phyloP scores from a whole-genome alignment of 306 rosid genomes.

The Myrica gale region DNA sequence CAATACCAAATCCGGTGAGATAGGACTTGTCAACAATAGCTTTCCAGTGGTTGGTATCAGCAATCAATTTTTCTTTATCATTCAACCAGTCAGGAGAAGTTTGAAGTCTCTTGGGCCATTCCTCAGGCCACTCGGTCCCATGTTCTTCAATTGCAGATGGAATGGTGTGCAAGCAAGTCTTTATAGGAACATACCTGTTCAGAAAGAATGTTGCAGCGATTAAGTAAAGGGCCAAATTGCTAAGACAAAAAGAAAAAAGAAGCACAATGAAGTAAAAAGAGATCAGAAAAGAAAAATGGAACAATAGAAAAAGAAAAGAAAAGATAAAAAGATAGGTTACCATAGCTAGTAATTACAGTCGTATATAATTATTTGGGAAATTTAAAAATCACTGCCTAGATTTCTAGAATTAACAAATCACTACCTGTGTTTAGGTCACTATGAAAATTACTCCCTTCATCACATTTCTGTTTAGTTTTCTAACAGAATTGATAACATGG shows the following conservation, averaged over 20 bases:
- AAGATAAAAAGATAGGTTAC: neutral
- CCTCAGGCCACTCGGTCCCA: constrained; percentile 99
- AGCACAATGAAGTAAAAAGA: neutral
- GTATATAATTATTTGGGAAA: neutral
- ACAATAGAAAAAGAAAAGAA: neutral
- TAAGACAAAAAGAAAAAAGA: neutral
- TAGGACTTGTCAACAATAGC: constrained; percentile 73
- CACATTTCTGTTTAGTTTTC: too few relatives aligned
- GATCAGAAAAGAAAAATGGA: neutral
- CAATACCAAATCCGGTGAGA: constrained; percentile 81
- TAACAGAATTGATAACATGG: too few relatives aligned
- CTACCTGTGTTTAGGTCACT: too few relatives aligned
- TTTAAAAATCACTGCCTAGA: too few relatives aligned
- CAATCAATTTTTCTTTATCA: constrained; percentile 63
- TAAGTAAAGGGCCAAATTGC: constrained; percentile 1
- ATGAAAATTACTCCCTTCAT: too few relatives aligned
- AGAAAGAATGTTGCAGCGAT: constrained; percentile 19
- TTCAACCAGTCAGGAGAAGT: constrained; percentile 79
- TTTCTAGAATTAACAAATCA: too few relatives aligned
- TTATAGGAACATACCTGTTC: constrained; percentile 68
- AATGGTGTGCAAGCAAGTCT: constrained; percentile 74
- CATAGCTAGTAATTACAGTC: neutral
- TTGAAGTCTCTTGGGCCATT: constrained; percentile 95
- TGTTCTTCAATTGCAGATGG: constrained; percentile 84
- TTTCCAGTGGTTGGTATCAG: constrained; percentile 85